These are phyloP conservation scores for Lanmaoa rubissima DNA, from an alignment of 768 basidiomycete genomes.

Conservation along the genomic window DNA sequence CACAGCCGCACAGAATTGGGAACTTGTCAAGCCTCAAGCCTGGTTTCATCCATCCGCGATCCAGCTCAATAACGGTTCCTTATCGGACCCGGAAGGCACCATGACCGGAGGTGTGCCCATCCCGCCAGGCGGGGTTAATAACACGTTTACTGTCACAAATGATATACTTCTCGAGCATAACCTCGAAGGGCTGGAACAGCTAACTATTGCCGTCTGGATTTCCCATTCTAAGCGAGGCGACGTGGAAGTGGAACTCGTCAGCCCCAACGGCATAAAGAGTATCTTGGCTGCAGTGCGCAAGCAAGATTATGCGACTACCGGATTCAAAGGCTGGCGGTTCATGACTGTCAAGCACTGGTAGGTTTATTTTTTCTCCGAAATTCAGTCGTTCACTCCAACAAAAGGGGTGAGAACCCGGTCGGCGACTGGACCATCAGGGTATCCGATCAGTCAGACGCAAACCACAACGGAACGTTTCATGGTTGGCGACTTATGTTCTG, in stretches of 20 bases:
- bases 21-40: conserved; percentile 89
- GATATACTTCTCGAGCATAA: conserved; percentile 70
- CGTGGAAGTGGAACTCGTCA: conserved; percentile 85
- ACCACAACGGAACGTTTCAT: conserved; percentile 65
- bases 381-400: conserved; percentile 12
- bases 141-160: conserved; percentile 62
- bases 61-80: conserved; percentile 59
- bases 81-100: conserved; percentile 41
- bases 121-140: conserved; percentile 57
- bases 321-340: conserved; percentile 96
- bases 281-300: conserved; percentile 72
- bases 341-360: conserved; percentile 99
- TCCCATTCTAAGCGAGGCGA: conserved; percentile 84
- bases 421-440: conserved; percentile 91
- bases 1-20: conserved; percentile 77
- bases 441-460: conserved; percentile 67
- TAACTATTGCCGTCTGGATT: conserved; percentile 93
- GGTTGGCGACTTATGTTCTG: conserved; percentile 93
- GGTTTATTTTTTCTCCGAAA: conserved; percentile 9
- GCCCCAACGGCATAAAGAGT: conserved; percentile 84
- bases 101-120: conserved; percentile 70
- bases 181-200: conserved; percentile 86
- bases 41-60: conserved; percentile 80
- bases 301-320: conserved; percentile 60
- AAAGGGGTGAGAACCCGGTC: conserved; percentile 88